Evolutionary conservation across 179 eudicot genomes (phyloP), one percentile per base, ranked within the genome.

Genomic region (Silene noctiflora): DNA sequence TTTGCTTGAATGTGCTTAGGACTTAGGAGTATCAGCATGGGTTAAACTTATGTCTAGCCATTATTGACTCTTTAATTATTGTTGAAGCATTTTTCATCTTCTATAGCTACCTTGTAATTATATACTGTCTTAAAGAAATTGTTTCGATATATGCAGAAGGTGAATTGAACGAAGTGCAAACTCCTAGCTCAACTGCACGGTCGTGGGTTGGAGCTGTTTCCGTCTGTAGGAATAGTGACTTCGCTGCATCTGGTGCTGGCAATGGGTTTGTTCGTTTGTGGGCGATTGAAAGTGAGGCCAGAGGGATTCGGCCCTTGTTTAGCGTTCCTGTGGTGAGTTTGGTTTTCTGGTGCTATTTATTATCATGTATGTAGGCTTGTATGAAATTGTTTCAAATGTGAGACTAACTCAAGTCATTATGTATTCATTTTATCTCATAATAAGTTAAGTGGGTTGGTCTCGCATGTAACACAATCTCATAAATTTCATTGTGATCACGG

Each of bases 211-310:
- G 90, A 79, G 88, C 98, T 24, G 84, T 94, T 58, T 69, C 90
- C 25, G 89, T 92, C 48, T 94, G 98, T 77, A 84, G 91, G 81
- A 87, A 82, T 78, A 95, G 99, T 75, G 99, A 95, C 84, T 88
- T 93, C 72, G 98, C 99, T 68, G 98, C 97, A 68, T 95, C 99
- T 14, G 99, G 97, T 80, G 97, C 99, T 73, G 98, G 97, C 46
- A 93, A 91, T 81, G 98, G 98, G 25, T 83, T 61, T 75, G 85
- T 93, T 79, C 90, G 88, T 56, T 81, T 93, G 64, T 95, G 99
- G 99, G 86, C 76, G 69, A 88, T 95, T 80, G 91, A 91, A 77
- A 89, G 70, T 72, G 99, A 93, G 66, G 79, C 84, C 79, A 91
- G 86, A 79, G 91, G 90, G 81, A 71, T 95, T 31, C 79, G 74